Conservation (phyloP, 1,139 yeast species). For the Entelexis paramagnoliae region DNA sequence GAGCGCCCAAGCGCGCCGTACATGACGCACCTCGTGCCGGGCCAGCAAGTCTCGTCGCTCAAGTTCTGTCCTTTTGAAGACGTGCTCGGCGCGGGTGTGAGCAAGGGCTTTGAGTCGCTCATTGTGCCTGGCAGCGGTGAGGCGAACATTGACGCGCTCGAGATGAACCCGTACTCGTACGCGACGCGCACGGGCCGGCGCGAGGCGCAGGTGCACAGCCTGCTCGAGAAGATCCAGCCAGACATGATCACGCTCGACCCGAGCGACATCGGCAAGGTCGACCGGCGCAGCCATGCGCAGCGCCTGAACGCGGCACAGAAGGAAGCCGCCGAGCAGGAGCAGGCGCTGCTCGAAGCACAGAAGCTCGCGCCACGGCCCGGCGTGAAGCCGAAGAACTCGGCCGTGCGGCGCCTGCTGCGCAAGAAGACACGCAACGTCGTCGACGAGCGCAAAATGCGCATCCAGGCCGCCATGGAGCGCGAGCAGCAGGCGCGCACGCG, state of each 20-base stretch:
- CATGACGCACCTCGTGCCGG: constrained; percentile 80
- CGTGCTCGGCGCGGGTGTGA: constrained; percentile 81
- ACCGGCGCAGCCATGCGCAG: constrained; percentile 51
- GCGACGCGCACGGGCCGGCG: constrained; percentile 73
- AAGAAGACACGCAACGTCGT: constrained; percentile 79
- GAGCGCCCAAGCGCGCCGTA: constrained; percentile 47
- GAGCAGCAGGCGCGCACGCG: constrained; percentile 67
- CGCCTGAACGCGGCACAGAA: constrained; percentile 53
- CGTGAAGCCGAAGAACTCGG: constrained; percentile 70
- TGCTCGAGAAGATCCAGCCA: constrained; percentile 81
- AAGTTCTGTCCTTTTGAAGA: constrained; percentile 92
- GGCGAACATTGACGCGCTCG: constrained; percentile 92
- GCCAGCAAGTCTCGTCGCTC: constrained; percentile 57
- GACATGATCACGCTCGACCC: constrained; percentile 93
- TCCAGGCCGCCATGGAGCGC: constrained; percentile 62
- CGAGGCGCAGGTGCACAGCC: constrained; percentile 76
- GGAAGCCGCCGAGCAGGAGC: constrained; percentile 33
- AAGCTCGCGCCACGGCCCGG: constrained; percentile 32
- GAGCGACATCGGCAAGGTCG: constrained; percentile 72
- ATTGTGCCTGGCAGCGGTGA: constrained; percentile 97
- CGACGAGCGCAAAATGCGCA: constrained; percentile 73
- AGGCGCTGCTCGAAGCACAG: constrained; percentile 33
- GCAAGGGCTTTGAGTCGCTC: constrained; percentile 62
- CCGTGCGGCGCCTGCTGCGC: constrained; percentile 67
- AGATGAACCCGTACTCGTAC: constrained; percentile 84